phyloP scores from a whole-genome alignment of 441 rosid species.

The Erodium moschatum region DNA sequence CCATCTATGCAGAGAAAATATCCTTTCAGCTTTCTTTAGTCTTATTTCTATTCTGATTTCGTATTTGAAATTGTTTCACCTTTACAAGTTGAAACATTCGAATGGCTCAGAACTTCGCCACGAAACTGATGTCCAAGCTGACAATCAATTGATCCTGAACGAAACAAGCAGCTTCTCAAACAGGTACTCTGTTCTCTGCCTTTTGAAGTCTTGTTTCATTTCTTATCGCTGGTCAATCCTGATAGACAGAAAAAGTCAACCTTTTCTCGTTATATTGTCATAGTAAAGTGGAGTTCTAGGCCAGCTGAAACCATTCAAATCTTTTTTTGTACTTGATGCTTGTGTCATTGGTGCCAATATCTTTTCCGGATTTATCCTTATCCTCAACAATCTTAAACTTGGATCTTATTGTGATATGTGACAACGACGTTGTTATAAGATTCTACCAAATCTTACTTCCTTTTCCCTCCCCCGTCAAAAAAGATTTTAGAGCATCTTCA shows the following conservation, averaged over 20 bases:
- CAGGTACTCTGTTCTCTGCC: neutral
- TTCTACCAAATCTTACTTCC: neutral
- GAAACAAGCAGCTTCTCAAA: neutral
- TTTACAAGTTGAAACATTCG: slow-evolving; percentile 52
- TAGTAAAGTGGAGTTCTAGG: neutral
- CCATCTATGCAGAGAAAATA: slow-evolving; percentile 66
- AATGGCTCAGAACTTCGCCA: slow-evolving; percentile 54
- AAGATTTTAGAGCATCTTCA: neutral
- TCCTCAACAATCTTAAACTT: neutral
- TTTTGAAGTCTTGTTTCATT: too few relatives aligned
- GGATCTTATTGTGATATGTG: neutral
- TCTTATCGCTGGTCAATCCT: too few relatives aligned
- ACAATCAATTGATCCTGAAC: too few relatives aligned
- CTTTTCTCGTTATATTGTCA: neutral
- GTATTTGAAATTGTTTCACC: slow-evolving; percentile 26
- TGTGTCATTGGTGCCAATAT: neutral
- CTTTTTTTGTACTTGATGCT: neutral
- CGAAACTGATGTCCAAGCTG: slow-evolving; percentile 25
- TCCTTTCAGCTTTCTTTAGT: slow-evolving; percentile 37
- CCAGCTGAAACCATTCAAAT: too few relatives aligned
- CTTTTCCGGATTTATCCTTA: neutral
- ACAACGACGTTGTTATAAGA: neutral
- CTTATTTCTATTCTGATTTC: neutral
- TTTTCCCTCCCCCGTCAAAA: neutral
- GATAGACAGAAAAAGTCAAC: too few relatives aligned